Percentiles rank a stretch among this genome's conserved stretches.
Evolutionary conservation across 2,329 filamentous ascomycete species (phyloP).

Genomic region (Colletotrichum sp.): DNA sequence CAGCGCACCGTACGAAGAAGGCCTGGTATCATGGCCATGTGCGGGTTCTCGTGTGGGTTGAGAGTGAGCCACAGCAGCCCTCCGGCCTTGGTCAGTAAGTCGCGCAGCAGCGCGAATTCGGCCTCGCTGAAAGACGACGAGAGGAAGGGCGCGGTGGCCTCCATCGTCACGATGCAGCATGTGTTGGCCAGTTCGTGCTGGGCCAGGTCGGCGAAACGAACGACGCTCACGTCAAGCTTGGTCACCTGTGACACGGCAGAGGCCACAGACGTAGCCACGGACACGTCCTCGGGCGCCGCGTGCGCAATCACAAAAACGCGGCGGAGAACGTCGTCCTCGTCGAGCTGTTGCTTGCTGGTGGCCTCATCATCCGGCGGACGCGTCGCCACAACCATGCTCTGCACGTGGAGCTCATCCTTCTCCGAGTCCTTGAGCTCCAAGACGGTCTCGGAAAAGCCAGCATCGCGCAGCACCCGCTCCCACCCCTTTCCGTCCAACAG

Average conservation of each 20-base stretch:
- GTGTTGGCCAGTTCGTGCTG: neutral
- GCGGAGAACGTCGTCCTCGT: neutral
- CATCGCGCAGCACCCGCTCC: neutral
- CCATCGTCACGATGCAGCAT: neutral
- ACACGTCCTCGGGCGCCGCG: neutral
- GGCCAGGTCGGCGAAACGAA: neutral
- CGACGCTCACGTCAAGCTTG: neutral
- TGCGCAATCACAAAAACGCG: neutral
- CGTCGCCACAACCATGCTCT: neutral
- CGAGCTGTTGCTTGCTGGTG: neutral
- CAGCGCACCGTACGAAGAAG: conserved; percentile 2
- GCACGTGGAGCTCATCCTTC: neutral
- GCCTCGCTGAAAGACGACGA: neutral
- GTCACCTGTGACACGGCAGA: neutral
- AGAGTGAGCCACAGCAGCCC: neutral
- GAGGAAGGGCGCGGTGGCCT: neutral
- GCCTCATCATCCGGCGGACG: neutral
- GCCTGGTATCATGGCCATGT: neutral
- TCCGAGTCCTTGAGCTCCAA: neutral
- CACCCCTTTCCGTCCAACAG: neutral
- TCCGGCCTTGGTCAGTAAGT: neutral
- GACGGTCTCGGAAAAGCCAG: neutral
- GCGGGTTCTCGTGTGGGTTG: neutral
- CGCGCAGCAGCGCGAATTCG: neutral
- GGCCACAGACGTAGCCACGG: neutral